Base-by-base conservation (phyloP, 768 basidiomycete species). In the Amanita rubescens region DNA sequence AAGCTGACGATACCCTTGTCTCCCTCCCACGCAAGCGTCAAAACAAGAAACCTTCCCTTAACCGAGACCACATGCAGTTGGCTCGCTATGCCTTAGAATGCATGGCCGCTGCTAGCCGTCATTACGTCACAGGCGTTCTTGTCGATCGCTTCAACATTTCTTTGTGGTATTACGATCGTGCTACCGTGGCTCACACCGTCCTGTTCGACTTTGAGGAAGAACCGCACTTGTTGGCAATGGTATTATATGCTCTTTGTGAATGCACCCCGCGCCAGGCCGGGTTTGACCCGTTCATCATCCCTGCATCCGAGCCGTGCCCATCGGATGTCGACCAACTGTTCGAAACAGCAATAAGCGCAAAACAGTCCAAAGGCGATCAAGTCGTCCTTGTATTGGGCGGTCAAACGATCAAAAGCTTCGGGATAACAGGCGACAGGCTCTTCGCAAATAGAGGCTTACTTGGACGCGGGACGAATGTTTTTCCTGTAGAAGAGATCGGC, bases 81-180 rank as follows among this genome's bases (percentile, higher is more conserved):
- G 55, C 57, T 5, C 22, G 15, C 6, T 62, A 60, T 24, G 58
- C 54, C 0, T 27, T 59, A 17, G 58, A 60, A 44, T 57, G 56
- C 37, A 53, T 65, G 35, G 51, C 38, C 12, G 45, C 39, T 2
- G 53, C 53, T n/a, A 57, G 54, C 49, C 59, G 65, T 10, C 50
- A 56, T 35, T 63, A 57, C 45, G 51, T 53, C 0, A 56, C 60
- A 15, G 62, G 67, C 5, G 55, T 65, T 17, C 53, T 60, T 39
- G 56, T 68, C 11, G 53, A 63, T 17, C 34, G 57, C 17, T 56
- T 46, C 1, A 45, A 9, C 7, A 50, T 64, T 11, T 58, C 51
- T 1, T 53, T 68, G 5, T 65, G 61, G 60, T 69, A 67, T 49
- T 63, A 55, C 37, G 66, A 69, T 54, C 56, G 64, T 12, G 42